These are phyloP conservation scores for Tylopilus sp. DNA, from an alignment of 1,284 basidiomycete genomes.

Conservation along the genomic window DNA sequence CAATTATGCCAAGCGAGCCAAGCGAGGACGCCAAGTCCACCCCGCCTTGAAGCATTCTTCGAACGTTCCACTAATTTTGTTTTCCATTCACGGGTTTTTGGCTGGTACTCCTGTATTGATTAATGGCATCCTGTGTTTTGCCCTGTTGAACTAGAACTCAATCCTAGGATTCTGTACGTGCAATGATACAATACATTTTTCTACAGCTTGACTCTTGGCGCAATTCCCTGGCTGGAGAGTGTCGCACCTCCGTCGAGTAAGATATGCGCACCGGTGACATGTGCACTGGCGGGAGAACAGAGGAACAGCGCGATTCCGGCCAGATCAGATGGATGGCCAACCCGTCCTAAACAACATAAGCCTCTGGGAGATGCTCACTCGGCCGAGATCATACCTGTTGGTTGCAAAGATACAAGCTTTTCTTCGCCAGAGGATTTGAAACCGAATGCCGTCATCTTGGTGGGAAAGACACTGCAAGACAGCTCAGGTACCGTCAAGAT, in stretches of 20 bases:
- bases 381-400: slow-evolving; percentile 57
- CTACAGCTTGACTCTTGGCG: slow-evolving; percentile 53
- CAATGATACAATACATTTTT: not conserved
- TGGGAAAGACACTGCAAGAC: slow-evolving; percentile 71
- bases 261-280: slow-evolving; percentile 76
- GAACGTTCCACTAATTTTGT: not conserved
- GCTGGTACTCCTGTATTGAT: slow-evolving; percentile 14
- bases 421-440: slow-evolving; percentile 65
- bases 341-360: slow-evolving; percentile 57
- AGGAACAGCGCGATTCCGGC: slow-evolving; percentile 80
- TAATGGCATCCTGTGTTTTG: not conserved
- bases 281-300: slow-evolving; percentile 71
- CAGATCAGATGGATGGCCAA: slow-evolving; percentile 73
- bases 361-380: not conserved
- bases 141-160: not conserved
- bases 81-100: slow-evolving; percentile 7
- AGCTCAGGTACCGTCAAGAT: slow-evolving; percentile 13
- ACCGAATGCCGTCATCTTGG: slow-evolving; percentile 85
- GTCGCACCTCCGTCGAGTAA: slow-evolving; percentile 68
- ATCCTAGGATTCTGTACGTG: not conserved
- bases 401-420: slow-evolving; percentile 59
- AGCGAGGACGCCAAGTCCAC: slow-evolving; percentile 23
- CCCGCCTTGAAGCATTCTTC: slow-evolving; percentile 21
- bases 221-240: slow-evolving; percentile 35
- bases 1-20: slow-evolving; percentile 25